These are phyloP conservation scores for Salix suchowensis DNA, from an alignment of 345 rosid species.

Conservation along the genomic window DNA sequence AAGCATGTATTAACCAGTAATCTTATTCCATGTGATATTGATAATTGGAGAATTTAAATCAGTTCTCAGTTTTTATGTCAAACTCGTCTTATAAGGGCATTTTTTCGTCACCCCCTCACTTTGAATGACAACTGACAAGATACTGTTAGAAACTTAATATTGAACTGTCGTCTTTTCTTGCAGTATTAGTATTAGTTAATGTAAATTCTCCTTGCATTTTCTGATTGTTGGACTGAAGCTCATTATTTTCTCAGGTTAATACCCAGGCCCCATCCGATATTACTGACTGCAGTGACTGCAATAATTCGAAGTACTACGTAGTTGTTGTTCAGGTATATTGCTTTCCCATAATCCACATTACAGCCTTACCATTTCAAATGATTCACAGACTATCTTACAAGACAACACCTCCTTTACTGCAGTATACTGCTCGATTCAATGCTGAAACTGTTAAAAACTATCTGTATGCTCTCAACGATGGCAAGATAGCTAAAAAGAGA, in stretches of 20 bases:
- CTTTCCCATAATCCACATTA: background rate
- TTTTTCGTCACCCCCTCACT: background rate
- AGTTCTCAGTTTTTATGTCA: background rate
- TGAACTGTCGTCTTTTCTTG: background rate
- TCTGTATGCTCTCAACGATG: conserved; percentile 58
- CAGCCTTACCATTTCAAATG: conserved; percentile 1
- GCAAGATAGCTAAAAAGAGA: conserved; percentile 75
- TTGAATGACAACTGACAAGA: background rate
- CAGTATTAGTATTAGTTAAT: too few relatives aligned
- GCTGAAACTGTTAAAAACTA: conserved; percentile 73
- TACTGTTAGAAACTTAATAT: background rate
- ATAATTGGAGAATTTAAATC: background rate
- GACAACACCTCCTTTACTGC: conserved; percentile 19
- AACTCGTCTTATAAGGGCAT: background rate
- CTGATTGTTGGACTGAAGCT: conserved; percentile 5
- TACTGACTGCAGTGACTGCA: conserved; percentile 65
- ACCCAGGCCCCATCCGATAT: conserved; percentile 66
- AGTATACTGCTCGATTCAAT: conserved; percentile 79
- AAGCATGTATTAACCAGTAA: background rate
- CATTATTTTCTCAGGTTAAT: conserved; percentile 51
- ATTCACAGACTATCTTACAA: conserved; percentile 1
- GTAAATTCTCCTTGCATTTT: background rate
- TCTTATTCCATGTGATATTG: background rate
- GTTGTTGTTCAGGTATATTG: conserved; percentile 76
- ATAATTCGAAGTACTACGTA: conserved; percentile 74